Base-by-base conservation (phyloP, 345 rosid species). In the Moringa oleifera region DNA sequence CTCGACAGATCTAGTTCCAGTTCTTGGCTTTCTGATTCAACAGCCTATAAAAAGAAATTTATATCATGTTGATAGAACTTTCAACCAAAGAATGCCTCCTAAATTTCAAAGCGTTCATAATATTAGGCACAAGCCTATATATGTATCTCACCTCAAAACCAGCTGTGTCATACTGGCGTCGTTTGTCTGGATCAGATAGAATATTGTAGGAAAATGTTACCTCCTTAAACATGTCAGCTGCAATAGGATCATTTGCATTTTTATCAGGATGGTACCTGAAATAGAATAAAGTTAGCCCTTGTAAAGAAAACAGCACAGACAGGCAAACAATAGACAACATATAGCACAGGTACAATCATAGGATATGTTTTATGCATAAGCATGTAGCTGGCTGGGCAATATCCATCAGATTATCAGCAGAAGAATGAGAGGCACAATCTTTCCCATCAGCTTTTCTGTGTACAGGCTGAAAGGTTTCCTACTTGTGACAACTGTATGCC, bases 241-340 rank as follows among this genome's bases (percentile, higher is more conserved):
- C 96, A 71, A 85, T 60, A 33, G 97, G 90, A 66, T 95, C 95
- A 79, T 95, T 91, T 36, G 86, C 87, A 73, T 88, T 95, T 79
- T 95, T 91, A 85, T 91, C 99, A 68, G 97, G 99, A 83, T 91
- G 97, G 63, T 95, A 95, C 86, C 99, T 95, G 85, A 67, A 79
- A 75, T 55, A 75, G 53, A 18, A 59, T 52, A 16, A 11, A 0
- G 50, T 60, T 49, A 68, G 62, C 64, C 59, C 23, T 55, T 11
- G 28, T 11, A 7, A 15, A 9, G 17, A 11, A 15, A 41, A 41
- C 9, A 41, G 13, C 37, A 33, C 5, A 33, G 5, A 33, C 11
- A 5, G 11, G 37, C 37, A 33, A 33, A 33, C 37, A 33, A 33
- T n/a, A n/a, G n/a, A n/a, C n/a, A n/a, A 16, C 1, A 41, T 41